A percentile compares a stretch with the other conserved stretches of the same genome.
Conservation (phyloP, 148 eudicot species). For the Spergularia marina region DNA sequence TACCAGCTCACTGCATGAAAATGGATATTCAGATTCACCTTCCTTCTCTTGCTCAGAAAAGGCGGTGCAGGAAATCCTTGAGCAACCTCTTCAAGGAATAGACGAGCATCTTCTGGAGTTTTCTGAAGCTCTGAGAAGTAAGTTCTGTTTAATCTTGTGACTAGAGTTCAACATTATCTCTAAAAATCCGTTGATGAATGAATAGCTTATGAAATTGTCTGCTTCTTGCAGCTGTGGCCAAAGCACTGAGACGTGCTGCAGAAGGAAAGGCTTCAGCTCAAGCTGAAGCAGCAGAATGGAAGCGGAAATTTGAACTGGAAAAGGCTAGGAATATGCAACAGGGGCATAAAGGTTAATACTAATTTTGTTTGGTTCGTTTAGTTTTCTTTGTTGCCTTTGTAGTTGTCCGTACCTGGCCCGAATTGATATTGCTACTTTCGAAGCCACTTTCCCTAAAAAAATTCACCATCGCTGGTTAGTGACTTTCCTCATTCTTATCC, state of each 20-base stretch:
- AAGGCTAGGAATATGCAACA: slow-evolving; percentile 60
- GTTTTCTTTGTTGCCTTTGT: background rate
- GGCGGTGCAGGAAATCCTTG: slow-evolving; percentile 30
- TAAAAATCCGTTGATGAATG: background rate
- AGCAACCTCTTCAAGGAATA: slow-evolving; percentile 37
- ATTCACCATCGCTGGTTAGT: background rate
- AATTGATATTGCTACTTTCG: background rate
- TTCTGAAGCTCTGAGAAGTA: slow-evolving; percentile 78
- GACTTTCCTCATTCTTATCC: background rate
- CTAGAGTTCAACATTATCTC: background rate
- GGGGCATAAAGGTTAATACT: slow-evolving; percentile 61
- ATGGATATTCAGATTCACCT: slow-evolving; percentile 27
- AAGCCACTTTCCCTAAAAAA: background rate
- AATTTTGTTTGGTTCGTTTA: background rate
- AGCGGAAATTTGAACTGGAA: slow-evolving; percentile 92
- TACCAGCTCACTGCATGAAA: slow-evolving; percentile 22
- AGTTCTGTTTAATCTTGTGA: slow-evolving; percentile 18
- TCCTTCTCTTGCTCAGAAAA: slow-evolving; percentile 28
- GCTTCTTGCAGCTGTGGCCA: slow-evolving; percentile 71
- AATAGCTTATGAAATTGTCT: slow-evolving; percentile 24
- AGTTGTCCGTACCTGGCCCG: background rate
- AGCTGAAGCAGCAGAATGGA: slow-evolving; percentile 98
- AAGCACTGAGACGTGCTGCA: slow-evolving; percentile 71
- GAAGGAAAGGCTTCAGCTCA: slow-evolving; percentile 98
- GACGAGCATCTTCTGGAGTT: slow-evolving; percentile 39